Conservation (phyloP, 2,329 filamentous ascomycete species). For the Thermothelomyces thermophilus region DNA sequence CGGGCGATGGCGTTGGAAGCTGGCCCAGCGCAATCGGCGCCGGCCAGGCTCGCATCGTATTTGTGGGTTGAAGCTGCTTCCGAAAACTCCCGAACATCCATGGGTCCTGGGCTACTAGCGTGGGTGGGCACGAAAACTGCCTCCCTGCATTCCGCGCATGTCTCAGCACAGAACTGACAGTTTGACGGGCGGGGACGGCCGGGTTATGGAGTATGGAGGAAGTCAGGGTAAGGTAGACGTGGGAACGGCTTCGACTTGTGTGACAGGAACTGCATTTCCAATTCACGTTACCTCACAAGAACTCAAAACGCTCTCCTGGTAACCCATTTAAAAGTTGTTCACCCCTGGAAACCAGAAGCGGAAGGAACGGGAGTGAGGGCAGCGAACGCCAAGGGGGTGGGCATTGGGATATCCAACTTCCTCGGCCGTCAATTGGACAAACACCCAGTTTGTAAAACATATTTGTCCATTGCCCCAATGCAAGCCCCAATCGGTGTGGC, state of each 20-base stretch:
- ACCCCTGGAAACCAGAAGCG: neutral
- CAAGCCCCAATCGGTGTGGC: too few species aligned
- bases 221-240: slow-evolving; percentile 3
- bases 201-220: neutral
- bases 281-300: slow-evolving; percentile 27
- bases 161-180: neutral
- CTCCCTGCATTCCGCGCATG: slow-evolving; percentile 2
- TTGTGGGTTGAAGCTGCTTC: neutral
- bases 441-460: too few species aligned
- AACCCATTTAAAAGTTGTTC: neutral
- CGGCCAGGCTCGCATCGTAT: too few species aligned
- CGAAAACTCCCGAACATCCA: slow-evolving; percentile 22
- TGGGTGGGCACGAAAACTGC: slow-evolving; percentile 19
- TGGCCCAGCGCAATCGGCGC: slow-evolving; percentile 2
- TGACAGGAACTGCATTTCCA: slow-evolving; percentile 3
- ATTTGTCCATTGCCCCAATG: too few species aligned
- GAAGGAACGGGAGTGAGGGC: neutral
- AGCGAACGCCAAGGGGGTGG: too few species aligned
- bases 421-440: too few species aligned
- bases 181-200: neutral
- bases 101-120: slow-evolving; percentile 14
- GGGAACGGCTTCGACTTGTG: slow-evolving; percentile 12
- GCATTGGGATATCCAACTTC: too few species aligned
- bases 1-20: too few species aligned
- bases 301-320: slow-evolving; percentile 8